phyloP scores from a whole-genome alignment of 1,284 basidiomycete species.

The Boletus smithii region DNA sequence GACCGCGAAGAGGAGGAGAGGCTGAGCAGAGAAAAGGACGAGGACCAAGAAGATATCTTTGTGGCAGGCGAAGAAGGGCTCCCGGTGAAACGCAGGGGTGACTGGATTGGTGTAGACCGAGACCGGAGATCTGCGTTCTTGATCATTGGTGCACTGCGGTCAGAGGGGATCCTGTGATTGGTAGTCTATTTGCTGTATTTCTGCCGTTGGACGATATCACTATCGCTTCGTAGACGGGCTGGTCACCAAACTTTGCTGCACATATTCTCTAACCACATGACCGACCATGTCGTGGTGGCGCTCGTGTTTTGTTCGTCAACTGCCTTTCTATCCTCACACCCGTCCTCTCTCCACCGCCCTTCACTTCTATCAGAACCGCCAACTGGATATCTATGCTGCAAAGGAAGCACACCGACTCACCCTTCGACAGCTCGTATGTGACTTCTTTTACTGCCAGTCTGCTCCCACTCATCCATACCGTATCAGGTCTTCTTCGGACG shows the following conservation, averaged over 20 bases:
- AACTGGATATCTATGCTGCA: slow-evolving; percentile 78
- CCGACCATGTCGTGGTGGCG: too few species aligned
- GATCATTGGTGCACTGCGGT: slow-evolving; percentile 68
- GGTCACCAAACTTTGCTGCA: too few species aligned
- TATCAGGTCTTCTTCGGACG: slow-evolving; percentile 68
- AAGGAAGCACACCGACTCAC: slow-evolving; percentile 73
- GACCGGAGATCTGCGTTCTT: slow-evolving; percentile 73
- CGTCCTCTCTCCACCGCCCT: slow-evolving; percentile 46
- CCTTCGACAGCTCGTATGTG: slow-evolving; percentile 73
- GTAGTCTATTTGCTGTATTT: too few species aligned
- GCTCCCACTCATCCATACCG: slow-evolving; percentile 7
- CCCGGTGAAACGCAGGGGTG: slow-evolving; percentile 45
- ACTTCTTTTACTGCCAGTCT: slow-evolving; percentile 12
- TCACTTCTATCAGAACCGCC: slow-evolving; percentile 85
- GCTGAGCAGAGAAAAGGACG: slow-evolving; percentile 26
- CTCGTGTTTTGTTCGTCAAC: slow-evolving; percentile 11
- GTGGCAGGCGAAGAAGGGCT: slow-evolving; percentile 52
- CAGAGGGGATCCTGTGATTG: slow-evolving; percentile 61
- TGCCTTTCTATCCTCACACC: too few species aligned
- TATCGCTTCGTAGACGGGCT: too few species aligned
- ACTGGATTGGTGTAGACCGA: slow-evolving; percentile 73
- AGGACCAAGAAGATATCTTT: slow-evolving; percentile 47
- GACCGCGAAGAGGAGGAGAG: slow-evolving; percentile 61
- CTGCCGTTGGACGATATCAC: too few species aligned
- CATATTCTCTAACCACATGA: too few species aligned